phyloP scores from a whole-genome alignment of 768 basidiomycete species.

The Amanita muscaria region DNA sequence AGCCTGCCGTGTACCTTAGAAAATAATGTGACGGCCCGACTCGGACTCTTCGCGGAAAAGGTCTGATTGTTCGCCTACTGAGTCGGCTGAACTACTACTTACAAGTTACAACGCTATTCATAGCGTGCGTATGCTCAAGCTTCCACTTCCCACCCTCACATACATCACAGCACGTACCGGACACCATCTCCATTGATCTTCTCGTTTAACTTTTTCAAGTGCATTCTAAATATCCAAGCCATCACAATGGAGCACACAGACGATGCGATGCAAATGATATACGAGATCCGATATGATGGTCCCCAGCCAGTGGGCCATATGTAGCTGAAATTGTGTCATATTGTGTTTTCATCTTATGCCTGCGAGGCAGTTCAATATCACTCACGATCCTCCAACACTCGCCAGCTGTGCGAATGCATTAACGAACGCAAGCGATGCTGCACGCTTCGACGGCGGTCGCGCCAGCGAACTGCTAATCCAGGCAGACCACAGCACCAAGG shows the following conservation, averaged over 20 bases:
- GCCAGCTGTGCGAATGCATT: slow-evolving; percentile 80
- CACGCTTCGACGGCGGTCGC: slow-evolving; percentile 72
- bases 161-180: no score
- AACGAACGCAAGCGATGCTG: slow-evolving; percentile 74
- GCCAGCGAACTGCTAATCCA: slow-evolving; percentile 54
- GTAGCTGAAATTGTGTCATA: slow-evolving; percentile 42
- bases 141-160: no score
- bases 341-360: slow-evolving; percentile 9
- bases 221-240: slow-evolving; percentile 38
- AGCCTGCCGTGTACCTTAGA: no score
- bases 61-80: no score
- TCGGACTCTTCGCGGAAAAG: no score
- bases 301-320: slow-evolving; percentile 63
- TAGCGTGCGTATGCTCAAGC: no score
- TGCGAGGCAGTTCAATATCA: slow-evolving; percentile 14
- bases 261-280: slow-evolving; percentile 63
- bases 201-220: slow-evolving; percentile 32
- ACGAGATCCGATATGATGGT: slow-evolving; percentile 58
- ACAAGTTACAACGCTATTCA: no score
- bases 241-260: slow-evolving; percentile 43
- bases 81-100: no score
- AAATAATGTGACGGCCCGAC: no score
- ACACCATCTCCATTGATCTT: no score
- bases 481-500: slow-evolving; percentile 52
- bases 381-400: slow-evolving; percentile 78